Base-by-base conservation (phyloP, 2,329 filamentous ascomycete species). In the Sporothrix variecibatus region DNA sequence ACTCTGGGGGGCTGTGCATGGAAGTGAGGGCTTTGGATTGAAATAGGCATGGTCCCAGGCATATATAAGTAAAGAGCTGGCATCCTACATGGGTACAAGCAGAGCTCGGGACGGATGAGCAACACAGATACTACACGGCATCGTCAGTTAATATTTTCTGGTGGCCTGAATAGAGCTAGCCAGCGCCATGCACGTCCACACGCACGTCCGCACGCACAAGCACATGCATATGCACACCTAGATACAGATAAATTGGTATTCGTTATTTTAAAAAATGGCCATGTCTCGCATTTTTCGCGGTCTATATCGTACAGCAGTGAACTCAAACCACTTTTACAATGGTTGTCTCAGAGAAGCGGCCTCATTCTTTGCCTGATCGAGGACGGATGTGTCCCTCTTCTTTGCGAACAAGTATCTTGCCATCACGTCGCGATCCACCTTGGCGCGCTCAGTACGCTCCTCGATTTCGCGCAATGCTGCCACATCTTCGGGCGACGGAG, bases 1-100 rank as follows among this genome's bases (percentile, higher is more conserved):
- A 84, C 84, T 98, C 43, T 97, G 94, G 94, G 88, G 89, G 76
- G 95, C 95, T 3, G 94, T 97, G n/a, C 86, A 90, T 77, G 94
- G 95, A 82, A 97, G 94, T 79, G 94, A 97, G 81, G 95, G 95
- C 2, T 98, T 98, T 86, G 94, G 94, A 43, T 86, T 98, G 81
- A 96, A 95, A 81, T 95, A 80, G 40, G 20, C 28, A 58, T 4
- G 17, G 49, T 15, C 26, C 11, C 53, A 26, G 7, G 26, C 38
- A 46, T 11, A 40, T 67, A 34, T n/a, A 7, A 38, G 58, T 15
- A 38, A n/a, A 23, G 31, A 49, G 31, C 3, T 62, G 31, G 6
- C 20, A 17, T 40, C 17, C 40, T 31, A 11, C 8, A 34, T 28
- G 20, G 15, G 31, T 9, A n/a, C 3, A 11, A 40, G 31, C 15